These are phyloP conservation scores for Papiliotrema laurentii DNA, from an alignment of 1,284 basidiomycete species.

Conservation along the genomic window DNA sequence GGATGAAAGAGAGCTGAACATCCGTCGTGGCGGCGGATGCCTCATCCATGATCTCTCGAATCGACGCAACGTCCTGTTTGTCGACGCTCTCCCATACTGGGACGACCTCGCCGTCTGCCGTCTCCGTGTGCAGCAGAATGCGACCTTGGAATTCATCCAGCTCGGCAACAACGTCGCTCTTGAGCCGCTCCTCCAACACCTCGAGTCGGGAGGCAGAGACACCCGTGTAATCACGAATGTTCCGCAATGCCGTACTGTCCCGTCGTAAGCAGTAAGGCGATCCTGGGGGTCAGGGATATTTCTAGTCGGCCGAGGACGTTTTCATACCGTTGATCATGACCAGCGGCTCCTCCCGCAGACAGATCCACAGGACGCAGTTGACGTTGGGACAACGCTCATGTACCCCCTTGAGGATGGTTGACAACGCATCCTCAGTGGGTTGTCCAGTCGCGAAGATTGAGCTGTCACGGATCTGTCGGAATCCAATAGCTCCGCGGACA, in stretches of 20 bases:
- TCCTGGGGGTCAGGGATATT: conserved; percentile 20
- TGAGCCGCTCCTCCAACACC: conserved; percentile 83
- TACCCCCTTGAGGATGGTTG: conserved; percentile 71
- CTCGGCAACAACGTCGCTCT: conserved; percentile 83
- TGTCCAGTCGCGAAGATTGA: conserved; percentile 83
- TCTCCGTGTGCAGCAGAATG: conserved; percentile 84
- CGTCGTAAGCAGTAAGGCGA: conserved; percentile 53
- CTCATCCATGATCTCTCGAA: conserved; percentile 84
- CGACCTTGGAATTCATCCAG: conserved; percentile 76
- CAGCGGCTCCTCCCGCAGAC: conserved; percentile 87
- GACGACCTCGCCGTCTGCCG: conserved; percentile 78
- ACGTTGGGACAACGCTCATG: conserved; percentile 60
- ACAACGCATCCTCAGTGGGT: conserved; percentile 85
- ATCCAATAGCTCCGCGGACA: conserved; percentile 90
- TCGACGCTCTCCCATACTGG: conserved; percentile 93
- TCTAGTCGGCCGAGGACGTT: not conserved
- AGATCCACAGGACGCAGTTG: conserved; percentile 79
- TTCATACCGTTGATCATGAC: conserved; percentile 66
- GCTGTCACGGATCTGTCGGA: conserved; percentile 77
- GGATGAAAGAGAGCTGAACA: conserved; percentile 61
- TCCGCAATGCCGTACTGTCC: conserved; percentile 73
- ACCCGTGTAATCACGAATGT: conserved; percentile 86
- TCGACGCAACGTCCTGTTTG: conserved; percentile 69
- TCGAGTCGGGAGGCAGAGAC: conserved; percentile 85
- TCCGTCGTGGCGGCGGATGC: conserved; percentile 51